Percentiles rank a stretch among this genome's conserved stretches.
Evolutionary conservation across 345 rosid genomes (phyloP).

Genomic region (Brassica juncea): DNA sequence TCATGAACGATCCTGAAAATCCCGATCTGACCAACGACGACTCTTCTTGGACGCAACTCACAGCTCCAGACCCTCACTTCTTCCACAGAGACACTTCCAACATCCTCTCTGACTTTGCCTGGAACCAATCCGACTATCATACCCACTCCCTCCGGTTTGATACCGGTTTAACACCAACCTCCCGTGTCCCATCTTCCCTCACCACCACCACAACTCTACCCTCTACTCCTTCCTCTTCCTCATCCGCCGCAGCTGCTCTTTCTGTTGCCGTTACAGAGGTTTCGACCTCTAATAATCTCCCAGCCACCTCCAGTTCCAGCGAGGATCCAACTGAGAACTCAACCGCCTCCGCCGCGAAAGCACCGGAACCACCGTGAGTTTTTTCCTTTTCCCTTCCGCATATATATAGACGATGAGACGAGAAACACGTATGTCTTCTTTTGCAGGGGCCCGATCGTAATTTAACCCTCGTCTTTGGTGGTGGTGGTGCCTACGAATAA

Average conservation of each 20-base stretch:
- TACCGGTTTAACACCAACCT: not conserved
- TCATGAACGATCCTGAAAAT: conserved; percentile 42
- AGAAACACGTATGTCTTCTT: conserved; percentile 27
- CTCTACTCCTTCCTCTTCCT: conserved; percentile 25
- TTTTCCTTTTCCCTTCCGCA: not conserved
- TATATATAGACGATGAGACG: not conserved
- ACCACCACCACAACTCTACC: not conserved
- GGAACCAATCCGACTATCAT: conserved; percentile 47
- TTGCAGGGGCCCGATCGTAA: conserved; percentile 47
- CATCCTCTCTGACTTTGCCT: conserved; percentile 64
- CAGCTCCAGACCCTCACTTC: conserved; percentile 51
- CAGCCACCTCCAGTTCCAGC: conserved; percentile 77
- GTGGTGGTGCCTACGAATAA: not conserved
- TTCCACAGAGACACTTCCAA: conserved; percentile 49
- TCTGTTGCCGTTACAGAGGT: conserved; percentile 37
- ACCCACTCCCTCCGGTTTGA: not conserved
- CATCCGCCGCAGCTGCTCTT: conserved; percentile 6
- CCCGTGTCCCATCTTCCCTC: not conserved
- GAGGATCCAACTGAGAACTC: conserved; percentile 84
- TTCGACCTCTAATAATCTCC: conserved; percentile 60
- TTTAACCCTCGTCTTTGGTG: conserved; percentile 23
- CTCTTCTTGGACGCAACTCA: conserved; percentile 46
- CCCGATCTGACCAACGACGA: conserved; percentile 51
- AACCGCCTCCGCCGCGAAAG: conserved; percentile 44
- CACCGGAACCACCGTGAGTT: conserved; percentile 91